These are phyloP conservation scores for Coemansia sp. DNA, from an alignment of 192 early-diverging fungal genomes.

Conservation along the genomic window DNA sequence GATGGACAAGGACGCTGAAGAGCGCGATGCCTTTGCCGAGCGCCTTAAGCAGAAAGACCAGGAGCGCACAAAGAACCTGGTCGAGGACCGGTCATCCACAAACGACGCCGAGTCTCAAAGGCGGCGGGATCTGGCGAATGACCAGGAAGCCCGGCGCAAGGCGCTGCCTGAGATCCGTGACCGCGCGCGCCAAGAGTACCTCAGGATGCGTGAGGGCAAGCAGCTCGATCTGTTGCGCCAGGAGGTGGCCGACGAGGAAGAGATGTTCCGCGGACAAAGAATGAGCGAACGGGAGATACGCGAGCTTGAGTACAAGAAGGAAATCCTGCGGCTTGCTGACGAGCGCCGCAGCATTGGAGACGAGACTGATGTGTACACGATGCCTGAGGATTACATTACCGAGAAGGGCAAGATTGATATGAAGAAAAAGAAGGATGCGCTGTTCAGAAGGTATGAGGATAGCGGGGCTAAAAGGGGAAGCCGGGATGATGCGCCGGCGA, in stretches of 20 bases:
- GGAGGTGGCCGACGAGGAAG: slow-evolving; percentile 85
- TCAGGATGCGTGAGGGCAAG: slow-evolving; percentile 82
- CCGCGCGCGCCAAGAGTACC: slow-evolving; percentile 85
- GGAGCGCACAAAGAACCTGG: slow-evolving; percentile 65
- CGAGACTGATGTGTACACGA: slow-evolving; percentile 78
- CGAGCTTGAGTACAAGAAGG: slow-evolving; percentile 81
- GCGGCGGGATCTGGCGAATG: slow-evolving; percentile 81
- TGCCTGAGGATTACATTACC: slow-evolving; percentile 95
- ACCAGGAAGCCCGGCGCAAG: slow-evolving; percentile 63
- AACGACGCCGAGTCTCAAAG: slow-evolving; percentile 61
- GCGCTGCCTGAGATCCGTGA: slow-evolving; percentile 80
- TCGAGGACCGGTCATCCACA: slow-evolving; percentile 27
- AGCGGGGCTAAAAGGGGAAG: slow-evolving; percentile 27
- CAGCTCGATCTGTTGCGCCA: slow-evolving; percentile 71
- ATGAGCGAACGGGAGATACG: slow-evolving; percentile 74
- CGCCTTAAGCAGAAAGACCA: slow-evolving; percentile 80
- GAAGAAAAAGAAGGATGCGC: slow-evolving; percentile 83
- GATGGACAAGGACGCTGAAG: slow-evolving; percentile 66
- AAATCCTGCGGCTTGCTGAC: slow-evolving; percentile 78
- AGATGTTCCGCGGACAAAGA: slow-evolving; percentile 68
- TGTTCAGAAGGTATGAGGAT: slow-evolving; percentile 90
- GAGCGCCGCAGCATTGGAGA: slow-evolving; percentile 78
- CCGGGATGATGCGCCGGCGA: slow-evolving; percentile 48
- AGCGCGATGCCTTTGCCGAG: slow-evolving; percentile 89
- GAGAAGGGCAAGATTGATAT: slow-evolving; percentile 98